Conservation (phyloP, 805 yeast genomes). For the Pichia phayaonensis region DNA sequence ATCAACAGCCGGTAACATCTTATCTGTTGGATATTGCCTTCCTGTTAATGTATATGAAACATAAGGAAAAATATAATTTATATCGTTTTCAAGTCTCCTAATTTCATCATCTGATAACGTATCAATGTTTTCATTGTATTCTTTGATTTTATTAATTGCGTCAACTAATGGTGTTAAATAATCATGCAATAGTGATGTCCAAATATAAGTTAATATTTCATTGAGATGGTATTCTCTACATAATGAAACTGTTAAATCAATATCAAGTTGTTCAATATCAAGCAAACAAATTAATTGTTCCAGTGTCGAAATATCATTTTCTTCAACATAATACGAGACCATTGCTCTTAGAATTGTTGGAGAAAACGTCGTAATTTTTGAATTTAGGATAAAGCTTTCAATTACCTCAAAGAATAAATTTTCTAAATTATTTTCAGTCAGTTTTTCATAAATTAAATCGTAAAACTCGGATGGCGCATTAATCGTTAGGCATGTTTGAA, state of each 20-base stretch:
- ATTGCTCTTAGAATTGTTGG: constrained; percentile 58
- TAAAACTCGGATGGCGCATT: constrained; percentile 28
- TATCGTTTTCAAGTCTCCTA: constrained; percentile 10
- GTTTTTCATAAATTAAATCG: constrained; percentile 40
- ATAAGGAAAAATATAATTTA: constrained; percentile 45
- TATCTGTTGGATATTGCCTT: constrained; percentile 71
- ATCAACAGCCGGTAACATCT: constrained; percentile 30
- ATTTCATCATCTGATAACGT: constrained; percentile 9
- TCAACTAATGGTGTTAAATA: constrained; percentile 64
- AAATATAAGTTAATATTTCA: constrained; percentile 62
- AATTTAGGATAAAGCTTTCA: constrained; percentile 42
- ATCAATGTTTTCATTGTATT: constrained; percentile 9
- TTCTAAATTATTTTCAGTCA: constrained; percentile 27
- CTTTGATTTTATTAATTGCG: constrained; percentile 34
- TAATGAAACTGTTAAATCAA: constrained; percentile 63
- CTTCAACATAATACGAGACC: constrained; percentile 41
- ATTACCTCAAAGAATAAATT: constrained; percentile 44
- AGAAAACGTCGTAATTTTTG: constrained; percentile 42
- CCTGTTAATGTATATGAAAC: constrained; percentile 67
- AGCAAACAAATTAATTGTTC: constrained; percentile 65
- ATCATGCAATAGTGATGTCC: constrained; percentile 65
- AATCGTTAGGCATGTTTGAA: constrained; percentile 35
- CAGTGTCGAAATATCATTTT: constrained; percentile 38
- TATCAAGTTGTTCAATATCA: constrained; percentile 62
- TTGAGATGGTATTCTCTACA: constrained; percentile 49